Evolutionary conservation across 176 grass and related monocot genomes (phyloP).

Genomic region (Avena eriantha): DNA sequence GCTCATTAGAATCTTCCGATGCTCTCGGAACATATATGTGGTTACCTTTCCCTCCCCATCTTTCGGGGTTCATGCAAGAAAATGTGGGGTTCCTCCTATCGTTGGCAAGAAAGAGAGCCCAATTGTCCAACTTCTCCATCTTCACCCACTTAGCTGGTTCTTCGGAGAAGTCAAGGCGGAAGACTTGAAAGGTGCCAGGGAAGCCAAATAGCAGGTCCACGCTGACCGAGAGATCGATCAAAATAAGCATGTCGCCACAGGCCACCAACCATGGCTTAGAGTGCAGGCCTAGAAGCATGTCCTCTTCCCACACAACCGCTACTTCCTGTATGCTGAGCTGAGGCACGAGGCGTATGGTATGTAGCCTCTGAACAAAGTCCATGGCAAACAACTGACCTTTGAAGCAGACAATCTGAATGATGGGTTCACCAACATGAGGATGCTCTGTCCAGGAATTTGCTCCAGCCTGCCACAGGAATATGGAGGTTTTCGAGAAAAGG

Average conservation of each 20-base stretch:
- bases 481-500: constrained; percentile 23
- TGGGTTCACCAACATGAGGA: background rate
- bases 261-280: constrained; percentile 48
- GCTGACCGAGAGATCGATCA: constrained; percentile 26
- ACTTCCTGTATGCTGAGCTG: constrained; percentile 41
- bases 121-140: constrained; percentile 49
- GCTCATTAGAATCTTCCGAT: constrained; percentile 4
- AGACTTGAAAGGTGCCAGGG: constrained; percentile 28
- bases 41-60: constrained; percentile 74
- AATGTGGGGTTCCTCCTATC: constrained; percentile 38
- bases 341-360: constrained; percentile 37
- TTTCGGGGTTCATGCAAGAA: constrained; percentile 50
- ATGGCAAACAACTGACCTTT: constrained; percentile 52
- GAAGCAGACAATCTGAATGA: constrained; percentile 50
- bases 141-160: constrained; percentile 50
- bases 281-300: background rate
- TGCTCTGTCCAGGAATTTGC: constrained; percentile 38
- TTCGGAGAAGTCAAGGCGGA: constrained; percentile 25
- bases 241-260: constrained; percentile 56
- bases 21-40: constrained; percentile 40
- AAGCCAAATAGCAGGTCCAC: background rate
- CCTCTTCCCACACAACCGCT: constrained; percentile 26
- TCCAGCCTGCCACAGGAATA: constrained; percentile 59
- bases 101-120: constrained; percentile 49
- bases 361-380: constrained; percentile 40